Evolutionary conservation across 2,329 filamentous ascomycete species (phyloP).

Genomic region (Chrysoporthe austroafricana): DNA sequence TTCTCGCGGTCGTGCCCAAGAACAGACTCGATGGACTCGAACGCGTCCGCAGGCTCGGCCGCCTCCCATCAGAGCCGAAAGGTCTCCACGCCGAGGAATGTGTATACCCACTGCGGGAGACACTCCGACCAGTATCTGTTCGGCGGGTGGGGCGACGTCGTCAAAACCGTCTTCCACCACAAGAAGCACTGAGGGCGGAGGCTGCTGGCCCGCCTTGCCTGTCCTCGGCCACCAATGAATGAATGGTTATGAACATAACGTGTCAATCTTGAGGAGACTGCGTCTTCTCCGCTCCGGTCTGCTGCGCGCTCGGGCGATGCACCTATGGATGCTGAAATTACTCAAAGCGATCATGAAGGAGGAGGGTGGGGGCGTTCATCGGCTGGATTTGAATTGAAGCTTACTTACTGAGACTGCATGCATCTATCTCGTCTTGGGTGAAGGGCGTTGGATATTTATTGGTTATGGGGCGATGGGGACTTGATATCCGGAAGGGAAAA

Average conservation of each 20-base stretch:
- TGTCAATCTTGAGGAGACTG: not conserved
- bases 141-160: conserved; percentile 48
- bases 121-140: conserved; percentile 59
- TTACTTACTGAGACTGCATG: not conserved
- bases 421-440: not conserved
- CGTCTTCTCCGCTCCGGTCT: not conserved
- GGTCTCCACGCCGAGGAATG: conserved; percentile 40
- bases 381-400: not conserved
- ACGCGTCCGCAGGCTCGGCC: conserved; percentile 12
- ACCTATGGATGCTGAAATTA: not conserved
- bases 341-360: not conserved
- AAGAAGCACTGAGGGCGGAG: conserved; percentile 34
- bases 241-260: not conserved
- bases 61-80: conserved; percentile 23
- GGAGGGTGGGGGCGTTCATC: conserved; percentile 1
- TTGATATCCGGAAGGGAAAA: not conserved
- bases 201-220: not conserved
- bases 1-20: not conserved
- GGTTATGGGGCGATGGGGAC: not conserved
- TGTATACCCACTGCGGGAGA: conserved; percentile 58
- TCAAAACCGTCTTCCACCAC: conserved; percentile 47
- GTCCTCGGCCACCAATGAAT: not conserved
- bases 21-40: conserved; percentile 22
- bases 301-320: too few relatives aligned
- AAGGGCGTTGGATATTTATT: not conserved